A percentile compares a stretch with the other conserved stretches of the same genome.
phyloP scores from a whole-genome alignment of 1,139 yeast genomes.

The Pichia sp. region DNA sequence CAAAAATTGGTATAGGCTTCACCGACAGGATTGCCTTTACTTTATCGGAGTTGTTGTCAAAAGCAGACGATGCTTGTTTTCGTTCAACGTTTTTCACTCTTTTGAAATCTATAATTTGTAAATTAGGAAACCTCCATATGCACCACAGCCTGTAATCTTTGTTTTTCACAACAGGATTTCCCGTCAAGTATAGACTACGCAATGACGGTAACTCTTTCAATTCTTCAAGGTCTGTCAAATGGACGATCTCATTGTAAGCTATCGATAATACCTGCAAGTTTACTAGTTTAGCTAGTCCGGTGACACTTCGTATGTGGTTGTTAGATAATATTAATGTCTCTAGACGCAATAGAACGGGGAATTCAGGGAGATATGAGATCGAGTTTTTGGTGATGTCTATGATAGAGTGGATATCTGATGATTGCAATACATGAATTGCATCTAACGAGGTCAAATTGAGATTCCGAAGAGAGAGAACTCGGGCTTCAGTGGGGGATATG shows the following conservation, averaged over 20 bases:
- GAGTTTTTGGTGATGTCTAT: conserved; percentile 69
- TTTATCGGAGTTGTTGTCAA: conserved; percentile 38
- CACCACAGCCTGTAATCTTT: conserved; percentile 56
- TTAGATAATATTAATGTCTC: conserved; percentile 52
- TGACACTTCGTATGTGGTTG: conserved; percentile 43
- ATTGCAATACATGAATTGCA: conserved; percentile 19
- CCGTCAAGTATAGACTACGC: conserved; percentile 47
- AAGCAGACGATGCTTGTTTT: conserved; percentile 38
- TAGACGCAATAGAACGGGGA: conserved; percentile 46
- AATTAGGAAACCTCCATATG: conserved; percentile 58
- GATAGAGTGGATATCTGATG: conserved; percentile 42
- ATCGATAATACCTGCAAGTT: conserved; percentile 48
- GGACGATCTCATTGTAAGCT: conserved; percentile 46
- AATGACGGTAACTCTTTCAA: conserved; percentile 38
- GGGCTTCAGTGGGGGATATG: conserved; percentile 42
- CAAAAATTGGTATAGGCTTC: background rate
- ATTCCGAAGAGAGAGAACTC: conserved; percentile 40
- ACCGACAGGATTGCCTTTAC: conserved; percentile 12
- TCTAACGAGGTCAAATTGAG: conserved; percentile 14
- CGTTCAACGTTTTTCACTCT: conserved; percentile 58
- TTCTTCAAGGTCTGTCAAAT: conserved; percentile 39
- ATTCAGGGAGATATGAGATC: conserved; percentile 46
- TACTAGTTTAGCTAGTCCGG: conserved; percentile 12
- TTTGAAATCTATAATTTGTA: conserved; percentile 63
- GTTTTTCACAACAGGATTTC: conserved; percentile 56